Conservation (phyloP, 495 filamentous ascomycete species). For the Xylona heveae region DNA sequence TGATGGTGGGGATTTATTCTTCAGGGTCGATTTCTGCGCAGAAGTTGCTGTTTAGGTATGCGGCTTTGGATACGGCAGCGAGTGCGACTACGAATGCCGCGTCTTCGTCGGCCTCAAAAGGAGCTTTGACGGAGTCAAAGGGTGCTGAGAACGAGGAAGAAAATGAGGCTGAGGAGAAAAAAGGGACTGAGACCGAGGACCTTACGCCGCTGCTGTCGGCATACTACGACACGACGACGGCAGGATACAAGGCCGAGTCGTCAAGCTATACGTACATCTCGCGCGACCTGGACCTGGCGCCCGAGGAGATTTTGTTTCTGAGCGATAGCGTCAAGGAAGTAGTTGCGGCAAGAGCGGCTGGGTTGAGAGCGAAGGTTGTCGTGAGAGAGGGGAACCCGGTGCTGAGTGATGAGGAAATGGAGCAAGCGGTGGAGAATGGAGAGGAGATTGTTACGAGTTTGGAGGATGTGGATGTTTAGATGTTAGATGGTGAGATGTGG, state of each 20-base stretch:
- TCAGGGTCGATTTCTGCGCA: slow-evolving; percentile 51
- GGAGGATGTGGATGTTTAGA: too few relatives aligned
- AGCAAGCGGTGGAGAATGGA: too few relatives aligned
- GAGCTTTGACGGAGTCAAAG: too few relatives aligned
- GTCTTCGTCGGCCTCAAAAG: too few relatives aligned
- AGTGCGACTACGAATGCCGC: too few relatives aligned
- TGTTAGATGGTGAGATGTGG: too few relatives aligned
- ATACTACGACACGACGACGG: slow-evolving; percentile 54
- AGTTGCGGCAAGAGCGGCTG: slow-evolving; percentile 37
- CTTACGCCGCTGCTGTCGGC: slow-evolving; percentile 28
- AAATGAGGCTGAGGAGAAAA: too few relatives aligned
- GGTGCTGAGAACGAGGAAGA: too few relatives aligned
- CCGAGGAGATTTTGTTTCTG: slow-evolving; percentile 36
- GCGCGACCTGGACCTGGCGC: slow-evolving; percentile 9
- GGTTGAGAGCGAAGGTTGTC: slow-evolving; percentile 37
- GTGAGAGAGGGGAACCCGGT: slow-evolving; percentile 41
- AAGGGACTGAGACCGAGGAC: slow-evolving; percentile 19
- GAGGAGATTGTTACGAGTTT: too few relatives aligned
- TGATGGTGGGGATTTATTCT: slow-evolving; percentile 44
- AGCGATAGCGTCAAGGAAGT: slow-evolving; percentile 54
- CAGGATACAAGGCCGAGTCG: slow-evolving; percentile 40
- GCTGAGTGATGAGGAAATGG: slow-evolving; percentile 23
- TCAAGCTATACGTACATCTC: slow-evolving; percentile 39
- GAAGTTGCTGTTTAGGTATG: slow-evolving; percentile 46
- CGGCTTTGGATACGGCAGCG: slow-evolving; percentile 24